These are phyloP conservation scores for Ailanthus altissimus DNA, from an alignment of 345 rosid species.

Conservation along the genomic window DNA sequence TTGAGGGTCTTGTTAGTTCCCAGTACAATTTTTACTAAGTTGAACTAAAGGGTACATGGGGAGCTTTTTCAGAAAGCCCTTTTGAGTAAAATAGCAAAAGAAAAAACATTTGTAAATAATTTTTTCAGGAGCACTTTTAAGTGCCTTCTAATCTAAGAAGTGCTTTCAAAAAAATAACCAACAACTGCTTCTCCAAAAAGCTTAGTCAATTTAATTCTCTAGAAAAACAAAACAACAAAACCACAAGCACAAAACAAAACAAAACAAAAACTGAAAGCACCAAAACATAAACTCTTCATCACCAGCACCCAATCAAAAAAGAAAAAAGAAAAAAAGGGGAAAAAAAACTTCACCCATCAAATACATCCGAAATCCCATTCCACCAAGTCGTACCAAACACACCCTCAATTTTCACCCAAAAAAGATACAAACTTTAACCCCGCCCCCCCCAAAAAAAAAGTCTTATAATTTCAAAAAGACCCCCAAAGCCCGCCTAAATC, in stretches of 20 bases:
- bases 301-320: background rate
- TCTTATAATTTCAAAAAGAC: background rate
- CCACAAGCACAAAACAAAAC: background rate
- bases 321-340: too few species aligned
- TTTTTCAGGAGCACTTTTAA: background rate
- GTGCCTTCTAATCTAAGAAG: background rate
- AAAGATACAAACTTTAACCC: background rate
- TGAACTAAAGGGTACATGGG: background rate
- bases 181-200: background rate
- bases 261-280: background rate
- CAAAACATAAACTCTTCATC: background rate
- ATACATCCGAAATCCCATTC: background rate
- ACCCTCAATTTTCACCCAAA: background rate
- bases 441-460: background rate
- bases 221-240: background rate
- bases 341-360: constrained; percentile 8
- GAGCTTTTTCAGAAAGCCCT: background rate
- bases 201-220: background rate
- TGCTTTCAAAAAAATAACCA: background rate
- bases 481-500: background rate
- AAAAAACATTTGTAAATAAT: background rate
- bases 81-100: too few species aligned
- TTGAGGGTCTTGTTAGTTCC: background rate
- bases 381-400: background rate
- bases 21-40: background rate